phyloP scores from a whole-genome alignment of 352 stramenopile genomes.

The Globisporangium parvum region DNA sequence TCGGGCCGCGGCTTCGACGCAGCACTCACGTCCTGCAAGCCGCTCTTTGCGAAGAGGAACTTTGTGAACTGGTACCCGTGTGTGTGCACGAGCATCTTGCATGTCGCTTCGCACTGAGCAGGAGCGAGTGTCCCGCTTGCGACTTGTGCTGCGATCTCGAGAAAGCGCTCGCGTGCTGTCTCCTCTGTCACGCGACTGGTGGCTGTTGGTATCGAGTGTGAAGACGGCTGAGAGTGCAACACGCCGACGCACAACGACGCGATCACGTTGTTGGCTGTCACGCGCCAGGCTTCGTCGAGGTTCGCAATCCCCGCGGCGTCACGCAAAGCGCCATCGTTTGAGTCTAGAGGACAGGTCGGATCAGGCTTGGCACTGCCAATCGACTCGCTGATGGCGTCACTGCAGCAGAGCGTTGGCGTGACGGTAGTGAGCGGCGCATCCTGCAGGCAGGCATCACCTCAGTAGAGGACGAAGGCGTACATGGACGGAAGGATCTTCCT shows the following conservation, averaged over 20 bases:
- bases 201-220: not conserved
- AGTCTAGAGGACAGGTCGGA: too few relatives aligned
- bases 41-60: conserved; percentile 42
- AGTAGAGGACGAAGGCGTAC: conserved; percentile 16
- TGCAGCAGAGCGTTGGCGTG: not conserved
- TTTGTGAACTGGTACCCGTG: conserved; percentile 51
- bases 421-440: not conserved
- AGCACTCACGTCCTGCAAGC: conserved; percentile 19
- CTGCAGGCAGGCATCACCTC: not conserved
- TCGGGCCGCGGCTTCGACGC: conserved; percentile 25
- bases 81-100: conserved; percentile 25
- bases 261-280: conserved; percentile 43
- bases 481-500: conserved; percentile 31
- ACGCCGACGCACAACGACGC: conserved; percentile 23
- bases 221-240: conserved; percentile 5
- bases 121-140: conserved; percentile 12
- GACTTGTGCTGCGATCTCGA: conserved; percentile 17
- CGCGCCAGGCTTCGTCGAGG: conserved; percentile 36
- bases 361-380: too few relatives aligned
- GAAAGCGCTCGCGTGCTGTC: conserved; percentile 17
- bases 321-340: not conserved
- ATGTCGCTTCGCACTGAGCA: conserved; percentile 19
- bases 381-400: too few relatives aligned
- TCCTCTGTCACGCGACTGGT: not conserved
- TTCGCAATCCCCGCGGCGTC: conserved; percentile 8